phyloP scores from a whole-genome alignment of 139 green algal species.

The Chlorella ohadii region DNA sequence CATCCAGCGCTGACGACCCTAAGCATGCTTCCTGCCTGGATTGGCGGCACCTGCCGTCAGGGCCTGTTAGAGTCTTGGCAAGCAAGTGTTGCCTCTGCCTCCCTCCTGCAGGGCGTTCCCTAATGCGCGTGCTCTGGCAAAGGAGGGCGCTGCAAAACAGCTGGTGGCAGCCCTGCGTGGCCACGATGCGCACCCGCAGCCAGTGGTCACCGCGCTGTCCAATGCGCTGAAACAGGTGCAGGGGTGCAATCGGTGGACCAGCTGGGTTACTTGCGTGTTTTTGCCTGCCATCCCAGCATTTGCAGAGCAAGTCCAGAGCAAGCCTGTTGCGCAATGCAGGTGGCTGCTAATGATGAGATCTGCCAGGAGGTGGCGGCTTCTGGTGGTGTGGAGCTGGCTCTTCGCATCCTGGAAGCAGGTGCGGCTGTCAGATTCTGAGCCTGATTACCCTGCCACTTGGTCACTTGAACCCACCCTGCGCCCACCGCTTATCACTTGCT shows the following conservation, averaged over 20 bases:
- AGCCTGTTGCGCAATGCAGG: neutral
- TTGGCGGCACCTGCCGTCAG: too few relatives aligned
- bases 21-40: neutral
- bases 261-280: neutral
- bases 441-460: too few relatives aligned
- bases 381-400: slow-evolving; percentile 45
- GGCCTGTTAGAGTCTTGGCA: too few relatives aligned
- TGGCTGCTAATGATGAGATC: slow-evolving; percentile 79
- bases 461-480: too few relatives aligned
- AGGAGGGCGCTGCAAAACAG: slow-evolving; percentile 44
- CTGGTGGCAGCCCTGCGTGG: slow-evolving; percentile 49
- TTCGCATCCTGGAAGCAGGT: slow-evolving; percentile 48
- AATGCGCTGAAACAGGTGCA: slow-evolving; percentile 36
- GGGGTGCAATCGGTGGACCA: too few relatives aligned
- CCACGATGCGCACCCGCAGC: neutral
- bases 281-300: too few relatives aligned
- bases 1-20: too few relatives aligned
- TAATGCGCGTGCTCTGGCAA: slow-evolving; percentile 55
- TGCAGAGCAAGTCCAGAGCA: too few relatives aligned
- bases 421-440: too few relatives aligned
- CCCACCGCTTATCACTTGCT: too few relatives aligned
- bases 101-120: slow-evolving; percentile 55
- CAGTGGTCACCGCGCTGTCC: slow-evolving; percentile 10
- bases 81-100: too few relatives aligned
- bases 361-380: slow-evolving; percentile 60